Evolutionary conservation across 208 protist genomes (phyloP), one percentile per base, ranked within the genome.

Genomic region (Trypanosoma scelopori): DNA sequence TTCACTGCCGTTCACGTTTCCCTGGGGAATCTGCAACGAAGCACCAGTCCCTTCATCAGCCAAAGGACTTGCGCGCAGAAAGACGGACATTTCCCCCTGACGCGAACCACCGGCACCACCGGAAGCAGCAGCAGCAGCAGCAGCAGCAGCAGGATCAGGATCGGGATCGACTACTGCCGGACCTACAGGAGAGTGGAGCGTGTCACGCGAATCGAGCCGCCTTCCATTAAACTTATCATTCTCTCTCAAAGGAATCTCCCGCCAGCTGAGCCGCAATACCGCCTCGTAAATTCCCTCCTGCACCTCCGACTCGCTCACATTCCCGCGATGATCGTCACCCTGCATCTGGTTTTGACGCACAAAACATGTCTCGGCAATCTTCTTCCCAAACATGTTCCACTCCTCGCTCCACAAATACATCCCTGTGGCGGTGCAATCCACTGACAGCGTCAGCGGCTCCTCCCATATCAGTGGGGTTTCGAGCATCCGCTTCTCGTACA

Each of bases 391-490:
- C 11, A 84, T 52, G 37, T 57, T 49, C 78, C 80, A 89, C 30
- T 88, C 74, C 23, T 94, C 84, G 53, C 87, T 94, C 85, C 87
- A 94, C 16, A 89, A 55, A 30, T 80, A 84, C 27, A 86, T 47
- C 2, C 87, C 87, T 5, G 49, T 69, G 12, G 52, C 16, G 2
- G 71, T 82, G 69, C 79, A 87, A 37, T 94, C 87, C 16, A 91
- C 59, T 5, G 84, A 89, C 11, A 94, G 51, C 43, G 74, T 69
- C 59, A 82, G 77, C 0, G 82, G 82, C 63, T 94, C 80, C 30
- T 94, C 84, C 81, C 82, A 94, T 39, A 94, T 87, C 12, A 94
- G 76, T 43, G 87, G 87, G 12, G 87, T 94, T 43, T 84, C 75
- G 20, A 94, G 76, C 62, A 91, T 72, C 6, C 72, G 69, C n/a